Percentiles rank a stretch among this genome's conserved stretches.
phyloP scores from a whole-genome alignment of 2,329 filamentous ascomycete species.

The Cladophialophora exuberans region DNA sequence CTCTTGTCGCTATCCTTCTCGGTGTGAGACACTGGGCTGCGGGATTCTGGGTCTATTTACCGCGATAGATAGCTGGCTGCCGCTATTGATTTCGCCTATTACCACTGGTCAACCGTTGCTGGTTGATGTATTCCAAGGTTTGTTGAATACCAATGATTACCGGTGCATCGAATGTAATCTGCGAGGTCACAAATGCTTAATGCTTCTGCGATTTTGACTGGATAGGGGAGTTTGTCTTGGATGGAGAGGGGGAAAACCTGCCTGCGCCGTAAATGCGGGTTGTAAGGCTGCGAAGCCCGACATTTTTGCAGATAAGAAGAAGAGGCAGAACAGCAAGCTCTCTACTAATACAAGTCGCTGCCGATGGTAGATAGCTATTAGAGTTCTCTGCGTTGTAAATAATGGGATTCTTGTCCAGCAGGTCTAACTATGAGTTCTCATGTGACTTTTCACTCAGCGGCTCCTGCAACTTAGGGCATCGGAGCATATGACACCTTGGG shows the following conservation, averaged over 20 bases:
- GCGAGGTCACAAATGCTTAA: neutral
- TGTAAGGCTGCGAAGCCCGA: neutral
- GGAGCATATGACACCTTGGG: neutral
- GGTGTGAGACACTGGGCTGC: neutral
- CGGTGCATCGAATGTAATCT: conserved; percentile 1
- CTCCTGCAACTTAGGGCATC: neutral
- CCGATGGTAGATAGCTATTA: neutral
- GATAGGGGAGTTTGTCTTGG: too few species aligned
- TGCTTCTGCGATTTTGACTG: neutral
- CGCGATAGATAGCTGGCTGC: neutral
- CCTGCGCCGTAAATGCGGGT: neutral
- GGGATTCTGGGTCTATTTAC: neutral
- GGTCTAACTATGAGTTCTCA: neutral
- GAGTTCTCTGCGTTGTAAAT: neutral
- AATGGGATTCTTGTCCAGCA: neutral
- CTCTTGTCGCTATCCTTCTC: neutral
- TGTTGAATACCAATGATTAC: neutral
- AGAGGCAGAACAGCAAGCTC: neutral
- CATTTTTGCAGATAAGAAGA: neutral
- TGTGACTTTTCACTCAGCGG: neutral
- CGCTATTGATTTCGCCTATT: neutral
- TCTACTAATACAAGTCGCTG: neutral
- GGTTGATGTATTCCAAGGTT: neutral
- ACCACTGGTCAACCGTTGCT: neutral
- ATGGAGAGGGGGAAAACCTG: too few species aligned